Evolutionary conservation across 2,329 filamentous ascomycete genomes (phyloP), one percentile per base, ranked within the genome.

Genomic region (Diaporthe aspalathi): DNA sequence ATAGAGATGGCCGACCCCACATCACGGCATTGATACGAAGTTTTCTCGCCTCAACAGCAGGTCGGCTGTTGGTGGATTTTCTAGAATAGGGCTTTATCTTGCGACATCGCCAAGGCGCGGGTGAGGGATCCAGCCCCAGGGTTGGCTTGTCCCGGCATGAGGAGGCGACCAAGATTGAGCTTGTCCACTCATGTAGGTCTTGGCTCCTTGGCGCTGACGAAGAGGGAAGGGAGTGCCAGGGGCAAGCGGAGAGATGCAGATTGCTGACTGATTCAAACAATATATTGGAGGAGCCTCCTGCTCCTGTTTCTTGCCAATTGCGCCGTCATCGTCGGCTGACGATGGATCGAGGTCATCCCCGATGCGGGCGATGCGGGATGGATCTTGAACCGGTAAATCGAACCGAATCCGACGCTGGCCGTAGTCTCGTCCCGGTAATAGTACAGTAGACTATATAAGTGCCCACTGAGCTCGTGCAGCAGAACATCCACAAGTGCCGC

Each of bases 121-220:
- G 29, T 32, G 50, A 63, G 60, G 60, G 27, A 63, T 22, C 27
- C 27, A 63, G 60, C 6, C 49, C 43, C 43, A 63, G 27, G 60
- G 60, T 35, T 49, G 60, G 60, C 60, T 63, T 24, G 43, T 38
- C 43, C 49, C 50, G 29, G 50, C 11, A 67, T 32, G 35, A 24
- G 49, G 63, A 43, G 35, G n/a, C 49, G 38, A 53, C 66, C 66
- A 47, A 68, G 66, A 47, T 45, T 56, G 66, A 68, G 52, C 66
- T 68, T 38, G 52, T 49, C 66, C 52, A 53, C 52, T 57, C 52
- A 40, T 49, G 32, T 47, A 68, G 38, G n/a, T 68, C 66, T 68
- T 68, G 66, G 66, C 66, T 17, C 1, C 66, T 68, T 68, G 66
- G 66, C 66, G 52, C 40, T 38, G 66, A 68, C 66, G 40, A 68